Conservation (phyloP, 768 basidiomycete species). For the Suillus brevipes region DNA sequence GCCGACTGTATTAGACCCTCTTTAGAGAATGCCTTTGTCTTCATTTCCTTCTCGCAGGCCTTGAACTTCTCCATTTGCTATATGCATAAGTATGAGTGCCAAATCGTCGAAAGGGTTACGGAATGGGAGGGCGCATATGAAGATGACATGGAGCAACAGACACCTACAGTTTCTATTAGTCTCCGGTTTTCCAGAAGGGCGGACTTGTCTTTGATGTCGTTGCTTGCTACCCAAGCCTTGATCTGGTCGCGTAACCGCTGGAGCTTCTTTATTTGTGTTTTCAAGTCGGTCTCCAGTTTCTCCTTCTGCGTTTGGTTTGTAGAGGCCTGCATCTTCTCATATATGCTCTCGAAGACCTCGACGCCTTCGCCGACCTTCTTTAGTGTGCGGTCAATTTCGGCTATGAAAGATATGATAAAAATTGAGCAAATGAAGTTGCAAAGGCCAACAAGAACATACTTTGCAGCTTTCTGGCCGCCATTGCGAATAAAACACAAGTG, state of each 20-base stretch:
- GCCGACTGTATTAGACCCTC: constrained; percentile 94
- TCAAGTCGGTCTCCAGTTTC: constrained; percentile 93
- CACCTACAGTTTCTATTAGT: constrained; percentile 92
- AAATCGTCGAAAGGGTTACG: constrained; percentile 14
- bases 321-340: constrained; percentile 96
- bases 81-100: constrained; percentile 16
- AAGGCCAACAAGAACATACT: constrained; percentile 43
- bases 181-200: constrained; percentile 88
- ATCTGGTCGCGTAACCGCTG: constrained; percentile 84
- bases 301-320: constrained; percentile 98
- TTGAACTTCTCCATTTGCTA: constrained; percentile 99
- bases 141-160: background rate
- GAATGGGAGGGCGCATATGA: constrained; percentile 5
- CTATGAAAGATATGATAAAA: constrained; percentile 42
- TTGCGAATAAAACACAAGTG: constrained; percentile 38
- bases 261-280: constrained; percentile 98
- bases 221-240: constrained; percentile 95
- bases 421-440: background rate
- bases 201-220: constrained; percentile 99
- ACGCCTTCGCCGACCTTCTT: constrained; percentile 98
- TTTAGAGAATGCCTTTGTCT: constrained; percentile 99
- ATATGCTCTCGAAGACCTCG: constrained; percentile 91
- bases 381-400: constrained; percentile 97
- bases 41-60: constrained; percentile 99
- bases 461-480: constrained; percentile 92